Evolutionary conservation across 1,139 yeast species (phyloP).

Genomic region (Suhomyces atakaporum): DNA sequence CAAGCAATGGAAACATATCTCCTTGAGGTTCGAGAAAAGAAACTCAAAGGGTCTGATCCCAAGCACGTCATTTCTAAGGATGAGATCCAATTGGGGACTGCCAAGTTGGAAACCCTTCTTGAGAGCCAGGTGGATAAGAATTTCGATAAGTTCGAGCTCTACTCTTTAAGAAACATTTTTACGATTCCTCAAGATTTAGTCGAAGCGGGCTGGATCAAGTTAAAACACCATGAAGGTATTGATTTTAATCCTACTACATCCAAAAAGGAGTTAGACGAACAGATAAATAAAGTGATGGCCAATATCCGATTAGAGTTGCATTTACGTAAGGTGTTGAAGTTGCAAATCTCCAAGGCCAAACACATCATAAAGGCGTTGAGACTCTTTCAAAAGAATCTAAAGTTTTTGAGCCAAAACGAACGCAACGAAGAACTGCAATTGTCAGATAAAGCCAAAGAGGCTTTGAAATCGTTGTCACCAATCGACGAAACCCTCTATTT

Average conservation of each 20-base stretch:
- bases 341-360: slow-evolving; percentile 42
- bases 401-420: slow-evolving; percentile 23
- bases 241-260: slow-evolving; percentile 25
- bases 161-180: slow-evolving; percentile 74
- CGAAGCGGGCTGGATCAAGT: slow-evolving; percentile 63
- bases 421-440: slow-evolving; percentile 4
- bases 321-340: slow-evolving; percentile 43
- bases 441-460: slow-evolving; percentile 29
- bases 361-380: slow-evolving; percentile 35
- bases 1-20: slow-evolving; percentile 75
- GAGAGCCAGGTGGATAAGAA: slow-evolving; percentile 81
- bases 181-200: slow-evolving; percentile 70
- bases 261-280: slow-evolving; percentile 34
- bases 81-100: slow-evolving; percentile 77
- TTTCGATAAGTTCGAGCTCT: slow-evolving; percentile 85
- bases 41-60: slow-evolving; percentile 13
- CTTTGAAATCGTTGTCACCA: slow-evolving; percentile 48
- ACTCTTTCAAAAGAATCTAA: slow-evolving; percentile 33
- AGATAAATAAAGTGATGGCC: slow-evolving; percentile 38
- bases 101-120: slow-evolving; percentile 73
- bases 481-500: slow-evolving; percentile 55
- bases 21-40: slow-evolving; percentile 29
- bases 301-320: slow-evolving; percentile 49
- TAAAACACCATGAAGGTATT: slow-evolving; percentile 68
- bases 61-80: slow-evolving; percentile 18